Conservation (phyloP, 768 basidiomycete genomes). For the Tulasnella sp. region DNA sequence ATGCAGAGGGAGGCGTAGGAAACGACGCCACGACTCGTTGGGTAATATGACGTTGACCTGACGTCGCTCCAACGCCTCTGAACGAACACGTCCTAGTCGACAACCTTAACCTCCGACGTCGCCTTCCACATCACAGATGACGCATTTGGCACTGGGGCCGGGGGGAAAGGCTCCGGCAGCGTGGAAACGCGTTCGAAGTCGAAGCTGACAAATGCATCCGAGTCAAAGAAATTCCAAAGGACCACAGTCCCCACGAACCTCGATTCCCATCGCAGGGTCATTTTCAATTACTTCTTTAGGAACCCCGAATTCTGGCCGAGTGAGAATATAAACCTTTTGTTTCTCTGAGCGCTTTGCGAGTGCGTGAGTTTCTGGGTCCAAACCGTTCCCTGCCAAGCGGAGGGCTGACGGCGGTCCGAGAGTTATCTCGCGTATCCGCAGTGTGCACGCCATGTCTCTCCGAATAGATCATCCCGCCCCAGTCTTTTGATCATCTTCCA, state of each 20-base stretch:
- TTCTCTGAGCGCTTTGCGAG: not conserved
- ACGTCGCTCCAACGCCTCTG: no score
- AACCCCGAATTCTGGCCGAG: not conserved
- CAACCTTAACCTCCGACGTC: not conserved
- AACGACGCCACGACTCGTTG: no score
- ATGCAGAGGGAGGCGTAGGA: no score
- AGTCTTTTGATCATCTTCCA: not conserved
- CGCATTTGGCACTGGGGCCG: not conserved
- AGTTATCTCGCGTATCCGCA: not conserved
- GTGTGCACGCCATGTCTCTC: not conserved
- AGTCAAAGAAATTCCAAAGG: no score
- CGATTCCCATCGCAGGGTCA: not conserved
- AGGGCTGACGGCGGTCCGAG: not conserved
- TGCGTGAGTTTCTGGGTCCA: not conserved
- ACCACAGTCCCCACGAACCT: not conserved
- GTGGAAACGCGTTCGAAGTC: not conserved
- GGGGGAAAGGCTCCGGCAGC: not conserved
- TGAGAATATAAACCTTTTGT: not conserved
- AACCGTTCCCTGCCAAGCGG: not conserved
- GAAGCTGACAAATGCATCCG: not conserved
- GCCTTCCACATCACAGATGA: not conserved
- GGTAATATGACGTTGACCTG: no score
- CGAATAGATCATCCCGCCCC: not conserved
- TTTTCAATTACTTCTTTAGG: not conserved
- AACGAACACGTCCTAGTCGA: no score